phyloP scores from a whole-genome alignment of 352 stramenopile genomes.

The Phytophthora idaei region DNA sequence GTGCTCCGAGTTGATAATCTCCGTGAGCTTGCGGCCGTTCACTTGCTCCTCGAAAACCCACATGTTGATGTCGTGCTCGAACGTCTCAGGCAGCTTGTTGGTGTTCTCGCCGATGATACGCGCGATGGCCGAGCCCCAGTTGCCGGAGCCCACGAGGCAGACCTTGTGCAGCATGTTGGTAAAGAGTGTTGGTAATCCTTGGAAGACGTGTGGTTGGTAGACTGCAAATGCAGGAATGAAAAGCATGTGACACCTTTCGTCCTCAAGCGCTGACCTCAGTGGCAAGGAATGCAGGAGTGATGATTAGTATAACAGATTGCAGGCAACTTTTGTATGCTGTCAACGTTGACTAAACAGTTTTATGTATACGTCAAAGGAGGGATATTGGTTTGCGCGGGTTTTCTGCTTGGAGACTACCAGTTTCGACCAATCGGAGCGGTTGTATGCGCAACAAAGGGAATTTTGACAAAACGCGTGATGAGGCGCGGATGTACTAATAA shows the following conservation, averaged over 20 bases:
- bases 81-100: slow-evolving; percentile 55
- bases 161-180: slow-evolving; percentile 64
- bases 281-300: slow-evolving; percentile 2
- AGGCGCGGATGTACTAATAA: background rate
- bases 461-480: background rate
- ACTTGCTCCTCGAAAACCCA: slow-evolving; percentile 96
- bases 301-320: slow-evolving; percentile 15
- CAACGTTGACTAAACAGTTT: slow-evolving; percentile 21
- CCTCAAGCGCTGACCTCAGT: slow-evolving; percentile 28
- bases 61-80: slow-evolving; percentile 94
- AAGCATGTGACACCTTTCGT: slow-evolving; percentile 1
- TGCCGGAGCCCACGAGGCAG: slow-evolving; percentile 80
- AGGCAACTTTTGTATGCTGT: slow-evolving; percentile 4
- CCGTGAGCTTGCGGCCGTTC: slow-evolving; percentile 90
- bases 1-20: slow-evolving; percentile 96
- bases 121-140: slow-evolving; percentile 85
- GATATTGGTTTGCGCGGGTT: slow-evolving; percentile 26
- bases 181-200: background rate
- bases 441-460: slow-evolving; percentile 12
- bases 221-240: slow-evolving; percentile 36
- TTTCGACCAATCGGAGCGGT: slow-evolving; percentile 15
- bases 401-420: slow-evolving; percentile 21
- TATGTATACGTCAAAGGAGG: slow-evolving; percentile 19
- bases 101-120: slow-evolving; percentile 87
- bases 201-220: slow-evolving; percentile 5